phyloP scores from a whole-genome alignment of 2,329 filamentous ascomycete species.

The Alternaria sp. region DNA sequence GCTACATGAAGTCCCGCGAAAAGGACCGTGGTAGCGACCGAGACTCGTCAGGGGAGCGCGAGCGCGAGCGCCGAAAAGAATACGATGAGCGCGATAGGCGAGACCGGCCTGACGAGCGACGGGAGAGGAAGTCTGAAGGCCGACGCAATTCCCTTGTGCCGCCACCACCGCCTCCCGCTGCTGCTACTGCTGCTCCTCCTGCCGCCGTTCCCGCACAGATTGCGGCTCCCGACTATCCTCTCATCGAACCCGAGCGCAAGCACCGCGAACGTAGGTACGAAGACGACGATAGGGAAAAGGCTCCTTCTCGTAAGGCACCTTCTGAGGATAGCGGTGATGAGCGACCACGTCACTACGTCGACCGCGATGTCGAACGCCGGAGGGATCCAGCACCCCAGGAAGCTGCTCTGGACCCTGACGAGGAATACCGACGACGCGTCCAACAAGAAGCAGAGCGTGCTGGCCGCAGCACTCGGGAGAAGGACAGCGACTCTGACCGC shows the following conservation, averaged over 20 bases:
- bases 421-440: slow-evolving; percentile 61
- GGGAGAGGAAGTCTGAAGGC: slow-evolving; percentile 33
- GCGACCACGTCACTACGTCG: slow-evolving; percentile 50
- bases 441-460: slow-evolving; percentile 56
- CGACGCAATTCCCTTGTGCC: slow-evolving; percentile 30
- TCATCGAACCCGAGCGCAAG: slow-evolving; percentile 37
- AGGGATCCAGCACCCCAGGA: slow-evolving; percentile 44
- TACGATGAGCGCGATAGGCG: slow-evolving; percentile 44
- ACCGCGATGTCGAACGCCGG: slow-evolving; percentile 46
- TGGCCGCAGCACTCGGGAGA: slow-evolving; percentile 37
- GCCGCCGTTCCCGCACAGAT: slow-evolving; percentile 21
- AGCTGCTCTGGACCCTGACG: slow-evolving; percentile 56
- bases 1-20: slow-evolving; percentile 44
- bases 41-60: slow-evolving; percentile 40
- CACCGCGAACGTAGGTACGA: slow-evolving; percentile 47
- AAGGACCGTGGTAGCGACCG: slow-evolving; percentile 35
- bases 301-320: slow-evolving; percentile 33
- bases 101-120: slow-evolving; percentile 40
- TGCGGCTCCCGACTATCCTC: slow-evolving; percentile 22
- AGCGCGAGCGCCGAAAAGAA: slow-evolving; percentile 51
- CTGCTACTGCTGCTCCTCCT: slow-evolving; percentile 26
- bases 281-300: slow-evolving; percentile 41
- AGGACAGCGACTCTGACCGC: slow-evolving; percentile 47
- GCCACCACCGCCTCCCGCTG: slow-evolving; percentile 27
- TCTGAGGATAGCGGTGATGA: slow-evolving; percentile 49